Conservation (phyloP, 2,329 filamentous ascomycete genomes). For the Chrysoporthe cubensis region DNA sequence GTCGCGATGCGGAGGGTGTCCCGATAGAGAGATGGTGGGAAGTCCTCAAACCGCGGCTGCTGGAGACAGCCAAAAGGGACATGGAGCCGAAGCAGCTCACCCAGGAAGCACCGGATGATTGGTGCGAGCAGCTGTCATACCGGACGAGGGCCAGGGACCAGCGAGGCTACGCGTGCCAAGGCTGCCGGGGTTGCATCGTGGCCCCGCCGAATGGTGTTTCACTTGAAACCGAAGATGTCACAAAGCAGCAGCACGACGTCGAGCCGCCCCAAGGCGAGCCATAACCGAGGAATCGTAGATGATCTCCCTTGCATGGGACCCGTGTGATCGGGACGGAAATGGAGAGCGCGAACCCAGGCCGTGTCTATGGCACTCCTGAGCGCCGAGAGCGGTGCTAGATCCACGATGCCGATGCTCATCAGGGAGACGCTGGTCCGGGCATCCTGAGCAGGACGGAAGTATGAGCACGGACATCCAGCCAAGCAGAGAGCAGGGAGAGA, state of each 20-base stretch:
- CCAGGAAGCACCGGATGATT: slow-evolving; percentile 9
- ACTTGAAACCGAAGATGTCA: slow-evolving; percentile 52
- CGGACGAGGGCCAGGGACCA: slow-evolving; percentile 10
- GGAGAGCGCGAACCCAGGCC: background rate
- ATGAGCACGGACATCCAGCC: no score
- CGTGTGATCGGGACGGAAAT: background rate
- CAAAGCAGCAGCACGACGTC: slow-evolving; percentile 35
- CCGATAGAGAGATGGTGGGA: slow-evolving; percentile 5
- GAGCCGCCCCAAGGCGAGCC: slow-evolving; percentile 12
- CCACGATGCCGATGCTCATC: no score
- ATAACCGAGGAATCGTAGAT: slow-evolving; percentile 6
- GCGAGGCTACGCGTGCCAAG: slow-evolving; percentile 21
- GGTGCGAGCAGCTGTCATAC: slow-evolving; percentile 11
- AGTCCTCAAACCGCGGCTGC: slow-evolving; percentile 11
- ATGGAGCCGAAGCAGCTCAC: slow-evolving; percentile 14
- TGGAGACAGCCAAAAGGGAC: slow-evolving; percentile 7
- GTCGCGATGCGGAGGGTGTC: background rate
- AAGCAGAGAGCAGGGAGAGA: no score
- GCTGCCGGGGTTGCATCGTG: slow-evolving; percentile 34
- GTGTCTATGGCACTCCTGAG: background rate
- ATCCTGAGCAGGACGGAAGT: no score
- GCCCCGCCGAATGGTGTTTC: slow-evolving; percentile 43
- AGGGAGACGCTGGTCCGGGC: no score
- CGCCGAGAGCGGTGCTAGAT: background rate
- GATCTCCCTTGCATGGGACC: background rate